A percentile compares a stretch with the other conserved stretches of the same genome.
These are phyloP conservation scores for Crucihimalaya himalaica DNA, from an alignment of 345 rosid species.

Conservation along the genomic window DNA sequence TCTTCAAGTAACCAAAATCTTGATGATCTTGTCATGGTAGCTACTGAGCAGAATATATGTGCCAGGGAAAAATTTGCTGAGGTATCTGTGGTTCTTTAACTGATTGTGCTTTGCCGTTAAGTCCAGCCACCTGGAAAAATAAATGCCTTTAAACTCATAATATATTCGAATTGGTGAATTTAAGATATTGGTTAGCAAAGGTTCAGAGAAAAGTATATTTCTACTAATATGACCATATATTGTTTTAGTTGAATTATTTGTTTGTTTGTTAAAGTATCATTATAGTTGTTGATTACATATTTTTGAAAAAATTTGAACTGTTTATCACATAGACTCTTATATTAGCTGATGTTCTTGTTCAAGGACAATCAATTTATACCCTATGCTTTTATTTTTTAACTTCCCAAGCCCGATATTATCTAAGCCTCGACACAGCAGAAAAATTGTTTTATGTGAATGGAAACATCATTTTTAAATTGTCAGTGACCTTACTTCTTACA, in stretches of 20 bases:
- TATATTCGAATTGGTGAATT: not conserved
- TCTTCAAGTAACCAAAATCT: constrained; percentile 70
- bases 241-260: not conserved
- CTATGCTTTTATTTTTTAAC: not conserved
- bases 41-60: constrained; percentile 58
- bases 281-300: constrained; percentile 9
- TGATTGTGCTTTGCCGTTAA: constrained; percentile 18
- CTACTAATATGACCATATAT: not conserved
- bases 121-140: constrained; percentile 1
- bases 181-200: not conserved
- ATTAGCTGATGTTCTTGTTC: not conserved
- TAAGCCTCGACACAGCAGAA: not conserved
- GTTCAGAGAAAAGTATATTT: too few relatives aligned
- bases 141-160: not conserved
- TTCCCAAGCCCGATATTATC: not conserved
- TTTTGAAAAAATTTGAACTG: not conserved
- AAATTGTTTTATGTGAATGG: not conserved
- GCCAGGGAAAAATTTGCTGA: constrained; percentile 65
- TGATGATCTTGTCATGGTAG: constrained; percentile 52
- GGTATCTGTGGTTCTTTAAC: constrained; percentile 48
- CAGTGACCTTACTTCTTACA: not conserved
- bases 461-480: not conserved
- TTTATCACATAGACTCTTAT: not conserved
- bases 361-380: not conserved
- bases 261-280: not conserved